Percentiles rank a stretch among this genome's conserved stretches.
phyloP scores from a whole-genome alignment of 257 asterid species.

The Petunia secreta region DNA sequence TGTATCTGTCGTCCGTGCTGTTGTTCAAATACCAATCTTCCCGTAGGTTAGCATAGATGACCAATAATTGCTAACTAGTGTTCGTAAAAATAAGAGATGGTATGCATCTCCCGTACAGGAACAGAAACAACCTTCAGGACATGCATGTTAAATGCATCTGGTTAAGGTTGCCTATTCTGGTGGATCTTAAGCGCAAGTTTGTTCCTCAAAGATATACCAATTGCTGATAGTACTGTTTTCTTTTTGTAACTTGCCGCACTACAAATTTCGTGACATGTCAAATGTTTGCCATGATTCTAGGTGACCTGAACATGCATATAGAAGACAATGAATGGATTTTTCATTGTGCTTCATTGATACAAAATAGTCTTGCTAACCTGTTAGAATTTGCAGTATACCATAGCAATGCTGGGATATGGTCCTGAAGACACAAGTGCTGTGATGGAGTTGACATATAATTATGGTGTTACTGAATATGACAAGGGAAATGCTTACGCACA shows the following conservation, averaged over 20 bases:
- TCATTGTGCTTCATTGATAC: background rate
- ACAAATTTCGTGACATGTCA: background rate
- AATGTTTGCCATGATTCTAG: background rate
- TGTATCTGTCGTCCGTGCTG: background rate
- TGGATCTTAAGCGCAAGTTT: too few relatives aligned
- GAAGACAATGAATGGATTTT: background rate
- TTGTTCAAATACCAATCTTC: background rate
- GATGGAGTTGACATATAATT: constrained; percentile 67
- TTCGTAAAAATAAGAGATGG: background rate
- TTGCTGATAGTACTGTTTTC: background rate
- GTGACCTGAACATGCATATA: background rate
- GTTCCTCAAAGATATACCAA: background rate
- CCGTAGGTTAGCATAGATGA: background rate
- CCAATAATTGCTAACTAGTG: background rate
- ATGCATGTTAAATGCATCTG: too few relatives aligned
- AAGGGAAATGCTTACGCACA: constrained; percentile 75
- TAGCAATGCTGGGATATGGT: constrained; percentile 74
- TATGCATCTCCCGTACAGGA: too few relatives aligned
- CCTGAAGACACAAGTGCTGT: constrained; percentile 64
- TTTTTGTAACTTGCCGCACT: background rate
- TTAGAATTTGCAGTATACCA: constrained; percentile 50
- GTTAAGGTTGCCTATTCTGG: too few relatives aligned
- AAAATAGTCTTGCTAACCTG: background rate
- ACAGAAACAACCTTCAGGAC: too few relatives aligned
- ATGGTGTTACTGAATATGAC: constrained; percentile 62